Conservation (phyloP, 495 filamentous ascomycete species). For the Talaromyces adpressus region DNA sequence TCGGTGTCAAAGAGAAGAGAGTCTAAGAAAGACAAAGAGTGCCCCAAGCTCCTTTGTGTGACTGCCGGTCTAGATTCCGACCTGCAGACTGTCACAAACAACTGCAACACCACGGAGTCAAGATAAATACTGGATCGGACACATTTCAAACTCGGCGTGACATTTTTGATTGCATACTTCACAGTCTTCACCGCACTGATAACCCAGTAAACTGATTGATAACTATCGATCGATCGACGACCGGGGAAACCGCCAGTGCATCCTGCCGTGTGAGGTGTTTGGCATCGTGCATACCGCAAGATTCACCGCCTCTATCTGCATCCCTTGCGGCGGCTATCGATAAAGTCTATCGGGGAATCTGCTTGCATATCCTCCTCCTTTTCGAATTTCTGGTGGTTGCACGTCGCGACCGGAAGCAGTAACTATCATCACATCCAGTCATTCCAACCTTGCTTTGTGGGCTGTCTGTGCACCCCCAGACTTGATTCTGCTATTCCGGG, state of each 20-base stretch:
- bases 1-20: background rate
- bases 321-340: slow-evolving; percentile 2
- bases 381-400: background rate
- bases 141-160: background rate
- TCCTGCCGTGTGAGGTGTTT: background rate
- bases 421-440: background rate
- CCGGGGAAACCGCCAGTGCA: background rate
- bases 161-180: background rate
- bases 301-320: background rate
- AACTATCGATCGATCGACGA: background rate
- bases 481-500: background rate
- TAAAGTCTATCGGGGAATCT: background rate
- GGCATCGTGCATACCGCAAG: background rate
- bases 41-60: background rate
- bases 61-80: background rate
- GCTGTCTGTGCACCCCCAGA: background rate
- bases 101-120: background rate
- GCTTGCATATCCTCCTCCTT: background rate
- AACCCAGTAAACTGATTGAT: background rate
- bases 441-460: slow-evolving; percentile 1
- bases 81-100: background rate
- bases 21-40: background rate
- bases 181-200: background rate
- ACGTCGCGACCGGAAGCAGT: background rate
- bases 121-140: background rate